Conservation (phyloP, 106 monocot species). For the Acorus gramineus region DNA sequence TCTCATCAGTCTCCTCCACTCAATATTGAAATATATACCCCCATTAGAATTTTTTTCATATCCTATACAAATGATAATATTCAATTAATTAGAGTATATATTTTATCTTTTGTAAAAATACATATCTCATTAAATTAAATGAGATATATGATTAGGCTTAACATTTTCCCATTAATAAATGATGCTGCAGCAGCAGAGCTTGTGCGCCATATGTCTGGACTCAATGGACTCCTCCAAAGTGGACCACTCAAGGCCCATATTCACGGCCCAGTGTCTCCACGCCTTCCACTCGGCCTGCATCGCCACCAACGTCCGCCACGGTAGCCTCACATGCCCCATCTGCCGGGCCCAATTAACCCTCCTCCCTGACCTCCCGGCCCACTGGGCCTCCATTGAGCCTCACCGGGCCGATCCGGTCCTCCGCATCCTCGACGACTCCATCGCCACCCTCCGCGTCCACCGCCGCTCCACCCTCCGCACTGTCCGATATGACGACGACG, state of each 20-base stretch:
- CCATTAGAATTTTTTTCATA: too few relatives aligned
- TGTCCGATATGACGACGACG: conserved; percentile 70
- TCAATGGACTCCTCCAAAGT: conserved; percentile 22
- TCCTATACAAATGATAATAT: too few relatives aligned
- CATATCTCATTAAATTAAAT: too few relatives aligned
- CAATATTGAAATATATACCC: too few relatives aligned
- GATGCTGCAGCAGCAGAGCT: conserved; percentile 19
- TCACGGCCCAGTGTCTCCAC: conserved; percentile 75
- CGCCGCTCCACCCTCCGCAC: conserved; percentile 59
- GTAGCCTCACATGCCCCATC: conserved; percentile 75
- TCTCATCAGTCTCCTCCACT: too few relatives aligned
- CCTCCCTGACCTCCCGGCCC: conserved; percentile 30
- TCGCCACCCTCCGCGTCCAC: conserved; percentile 71
- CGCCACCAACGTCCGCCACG: conserved; percentile 77
- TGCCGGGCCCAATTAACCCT: conserved; percentile 80
- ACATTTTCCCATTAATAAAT: too few relatives aligned
- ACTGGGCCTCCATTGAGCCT: conserved; percentile 6
- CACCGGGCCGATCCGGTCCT: conserved; percentile 47
- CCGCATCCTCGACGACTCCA: conserved; percentile 85
- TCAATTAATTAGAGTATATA: too few relatives aligned
- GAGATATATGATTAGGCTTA: too few relatives aligned
- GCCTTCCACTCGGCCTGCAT: conserved; percentile 85
- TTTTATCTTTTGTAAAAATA: too few relatives aligned
- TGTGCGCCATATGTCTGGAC: conserved; percentile 83
- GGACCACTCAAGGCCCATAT: conserved; percentile 18